Base-by-base conservation (phyloP, 1,284 basidiomycete genomes). In the Veloporphyrellus conicus region DNA sequence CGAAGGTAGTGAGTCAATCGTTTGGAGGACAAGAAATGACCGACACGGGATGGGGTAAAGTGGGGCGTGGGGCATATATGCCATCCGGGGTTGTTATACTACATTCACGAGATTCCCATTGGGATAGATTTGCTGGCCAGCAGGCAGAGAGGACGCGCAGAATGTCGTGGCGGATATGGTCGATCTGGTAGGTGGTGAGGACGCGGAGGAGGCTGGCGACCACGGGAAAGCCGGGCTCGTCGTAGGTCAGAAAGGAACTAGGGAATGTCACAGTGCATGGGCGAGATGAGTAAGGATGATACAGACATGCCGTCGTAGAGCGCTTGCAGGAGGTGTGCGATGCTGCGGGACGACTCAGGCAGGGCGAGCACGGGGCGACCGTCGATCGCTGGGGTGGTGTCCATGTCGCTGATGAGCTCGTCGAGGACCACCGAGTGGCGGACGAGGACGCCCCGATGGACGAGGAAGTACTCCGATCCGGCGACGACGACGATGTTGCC, bases 41-140 rank as follows among this genome's bases (percentile, higher is more conserved):
- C 35, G 52, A 84, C 84, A 84, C 78, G 4, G 84, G 84, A 64
- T 87, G 82, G 16, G 83, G 78, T 37, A 81, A 68, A 11, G 57
- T 56, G 31, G 71, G 64, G 16, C 76, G 73, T n/a, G 78, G 79
- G 16, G 76, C 69, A 57, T 84, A 82, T 12, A 73, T 54, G n/a
- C 78, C 80, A 37, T 69, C 63, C 1, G 66, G 29, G 52, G 68
- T 70, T 1, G 75, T 79, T 0, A 74, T 72, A 45, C 69, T 72
- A 16, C 69, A 73, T 59, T 87, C 84, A 32, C 84, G 71, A 20
- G 69, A 54, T 51, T 86, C 83, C 84, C 84, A 87, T 47, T 75
- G 71, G 15, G 67, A 49, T 37, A 87, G 71, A 16, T 65, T 77
- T 11, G 66, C 69, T 1, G 84, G 84, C 84, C 84, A 87, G 7